These are phyloP conservation scores for Papiliotrema terrestris DNA, from an alignment of 1,284 basidiomycete species.

Conservation along the genomic window DNA sequence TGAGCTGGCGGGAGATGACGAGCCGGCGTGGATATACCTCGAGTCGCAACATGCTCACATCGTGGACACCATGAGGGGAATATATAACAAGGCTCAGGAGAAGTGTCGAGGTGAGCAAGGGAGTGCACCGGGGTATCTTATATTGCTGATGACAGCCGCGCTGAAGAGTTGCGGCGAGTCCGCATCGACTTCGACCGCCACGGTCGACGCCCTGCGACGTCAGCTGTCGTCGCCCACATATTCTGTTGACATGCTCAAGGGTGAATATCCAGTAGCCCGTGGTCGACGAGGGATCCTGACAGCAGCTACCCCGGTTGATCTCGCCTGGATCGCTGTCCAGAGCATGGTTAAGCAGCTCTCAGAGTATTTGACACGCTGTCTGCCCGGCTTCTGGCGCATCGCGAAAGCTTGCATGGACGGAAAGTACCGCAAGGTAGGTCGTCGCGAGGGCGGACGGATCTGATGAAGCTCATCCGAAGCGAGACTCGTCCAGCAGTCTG, in stretches of 20 bases:
- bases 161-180: constrained; percentile 9
- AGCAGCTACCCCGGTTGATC: constrained; percentile 46
- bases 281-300: constrained; percentile 7
- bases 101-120: constrained; percentile 61
- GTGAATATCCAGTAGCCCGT: constrained; percentile 51
- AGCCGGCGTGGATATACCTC: constrained; percentile 90
- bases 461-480: constrained; percentile 12
- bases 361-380: constrained; percentile 55
- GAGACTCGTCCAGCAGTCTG: constrained; percentile 29
- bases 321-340: constrained; percentile 76
- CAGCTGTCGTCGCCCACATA: constrained; percentile 30
- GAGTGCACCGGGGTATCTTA: too few species aligned
- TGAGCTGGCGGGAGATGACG: constrained; percentile 69
- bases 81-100: constrained; percentile 59
- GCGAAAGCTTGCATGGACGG: constrained; percentile 87
- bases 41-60: constrained; percentile 89
- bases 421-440: constrained; percentile 72
- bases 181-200: constrained; percentile 27
- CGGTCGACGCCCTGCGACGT: constrained; percentile 26
- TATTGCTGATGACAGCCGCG: constrained; percentile 9
- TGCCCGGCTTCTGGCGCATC: constrained; percentile 93
- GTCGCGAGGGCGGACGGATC: neutral
- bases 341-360: constrained; percentile 57
- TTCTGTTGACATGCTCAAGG: constrained; percentile 50
- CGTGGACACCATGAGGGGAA: constrained; percentile 68